phyloP scores from a whole-genome alignment of 257 asterid genomes.

The Ballota nigra region DNA sequence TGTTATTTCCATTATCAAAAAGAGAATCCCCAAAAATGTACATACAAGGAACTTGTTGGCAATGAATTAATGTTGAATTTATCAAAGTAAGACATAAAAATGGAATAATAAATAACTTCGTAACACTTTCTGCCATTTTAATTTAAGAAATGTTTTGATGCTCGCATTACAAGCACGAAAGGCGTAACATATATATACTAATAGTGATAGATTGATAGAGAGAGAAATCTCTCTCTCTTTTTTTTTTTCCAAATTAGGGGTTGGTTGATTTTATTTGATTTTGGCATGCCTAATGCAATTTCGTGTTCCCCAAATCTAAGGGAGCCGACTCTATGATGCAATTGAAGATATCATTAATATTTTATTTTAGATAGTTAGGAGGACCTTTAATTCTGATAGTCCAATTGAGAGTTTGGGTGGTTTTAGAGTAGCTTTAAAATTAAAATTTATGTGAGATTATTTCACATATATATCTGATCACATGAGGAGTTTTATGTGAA shows the following conservation, averaged over 20 bases:
- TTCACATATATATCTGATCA: no score
- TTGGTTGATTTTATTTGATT: no score
- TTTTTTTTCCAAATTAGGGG: not conserved
- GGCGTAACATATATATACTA: not conserved
- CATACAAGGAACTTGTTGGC: constrained; percentile 37
- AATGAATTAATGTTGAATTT: not conserved
- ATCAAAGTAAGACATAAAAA: not conserved
- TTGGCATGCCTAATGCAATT: not conserved
- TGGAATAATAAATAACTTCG: not conserved
- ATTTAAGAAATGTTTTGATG: not conserved
- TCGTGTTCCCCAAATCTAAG: not conserved
- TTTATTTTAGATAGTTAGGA: no score
- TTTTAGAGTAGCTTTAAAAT: no score
- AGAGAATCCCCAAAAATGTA: constrained; percentile 42
- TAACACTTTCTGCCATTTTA: not conserved
- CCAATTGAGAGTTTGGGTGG: not conserved
- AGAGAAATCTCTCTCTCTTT: not conserved
- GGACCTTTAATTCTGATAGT: no score
- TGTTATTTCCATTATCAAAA: constrained; percentile 51
- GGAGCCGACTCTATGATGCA: not conserved
- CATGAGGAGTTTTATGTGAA: no score
- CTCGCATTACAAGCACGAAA: not conserved
- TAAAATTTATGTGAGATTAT: no score
- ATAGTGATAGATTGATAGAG: not conserved
- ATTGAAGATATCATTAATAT: no score